Base-by-base conservation (phyloP, 164 flowering plant genomes). In the Magnolia changhungtana region DNA sequence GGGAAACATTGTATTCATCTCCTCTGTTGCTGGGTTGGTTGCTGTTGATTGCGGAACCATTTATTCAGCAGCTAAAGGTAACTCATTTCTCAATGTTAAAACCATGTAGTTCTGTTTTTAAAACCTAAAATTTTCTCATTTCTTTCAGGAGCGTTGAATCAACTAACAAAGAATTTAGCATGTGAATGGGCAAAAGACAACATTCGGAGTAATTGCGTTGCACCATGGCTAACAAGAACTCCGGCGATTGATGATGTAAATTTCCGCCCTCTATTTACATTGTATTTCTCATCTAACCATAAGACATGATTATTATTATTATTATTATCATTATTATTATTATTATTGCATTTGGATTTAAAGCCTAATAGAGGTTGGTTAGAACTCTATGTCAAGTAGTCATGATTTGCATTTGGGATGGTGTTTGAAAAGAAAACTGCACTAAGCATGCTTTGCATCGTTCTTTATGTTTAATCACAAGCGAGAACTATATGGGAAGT, bases 21-120 rank as follows among this genome's bases (percentile, higher is more conserved):
- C 88, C 55, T 87, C 90, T 19, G 80, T 84, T 21, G 29, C 82
- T 69, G 87, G 84, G 55, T 65, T 85, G 10, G 78, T 82, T 8
- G 50, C 80, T 3, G 1, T 84, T 5, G 7, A 21, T 55, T 1
- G 31, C 20, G 78, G 79, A 21, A 71, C 86, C 50, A 18, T 82
- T 1, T 80, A 87, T 73, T 80, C 75, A 75, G 86, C 86, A 63
- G 76, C 82, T 18, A 87, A 87, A 82, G 90, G 90, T 84, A 51
- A 24, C 45, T 37, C 45, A 19, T 20, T 24, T 9, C 2, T 1
- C 13, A 55, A 55, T 16, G 61, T 55, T 10, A 55, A 55, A 23
- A 66, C 18, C 63, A 45, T 49, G 21, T n/a, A 29, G 10, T 63
- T 20, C 27, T 19, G 45, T 37, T 37, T 3, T 37, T 37, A 37